A percentile compares a stretch with the other conserved stretches of the same genome.
Evolutionary conservation across 768 basidiomycete genomes (phyloP).

Genomic region (Leccinum variicolor): DNA sequence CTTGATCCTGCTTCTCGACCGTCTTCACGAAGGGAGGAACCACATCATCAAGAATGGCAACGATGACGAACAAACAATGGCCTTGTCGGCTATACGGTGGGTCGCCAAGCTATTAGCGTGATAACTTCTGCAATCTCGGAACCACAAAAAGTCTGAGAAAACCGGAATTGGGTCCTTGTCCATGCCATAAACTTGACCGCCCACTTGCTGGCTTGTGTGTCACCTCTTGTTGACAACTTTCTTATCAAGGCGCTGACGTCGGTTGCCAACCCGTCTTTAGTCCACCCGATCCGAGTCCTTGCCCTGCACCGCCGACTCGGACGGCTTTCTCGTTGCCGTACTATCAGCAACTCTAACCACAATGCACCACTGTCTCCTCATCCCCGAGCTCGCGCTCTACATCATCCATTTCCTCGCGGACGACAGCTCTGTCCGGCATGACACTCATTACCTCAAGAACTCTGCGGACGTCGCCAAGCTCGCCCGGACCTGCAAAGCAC

Average conservation of each 20-base stretch:
- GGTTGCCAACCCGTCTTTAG: not conserved
- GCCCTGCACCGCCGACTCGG: not conserved
- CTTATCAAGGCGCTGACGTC: not conserved
- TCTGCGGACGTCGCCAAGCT: slow-evolving; percentile 24
- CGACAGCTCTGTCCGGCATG: slow-evolving; percentile 14
- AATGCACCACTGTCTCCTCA: slow-evolving; percentile 30
- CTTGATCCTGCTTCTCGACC: not conserved
- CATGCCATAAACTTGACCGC: not conserved
- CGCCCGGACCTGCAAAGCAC: slow-evolving; percentile 27
- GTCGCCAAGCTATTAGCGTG: not conserved
- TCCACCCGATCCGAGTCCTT: not conserved
- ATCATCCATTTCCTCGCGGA: slow-evolving; percentile 26
- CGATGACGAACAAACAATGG: not conserved
- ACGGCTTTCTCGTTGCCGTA: not conserved
- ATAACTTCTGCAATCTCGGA: not conserved
- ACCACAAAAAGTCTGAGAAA: slow-evolving; percentile 14
- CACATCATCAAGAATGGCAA: not conserved
- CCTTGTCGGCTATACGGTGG: not conserved
- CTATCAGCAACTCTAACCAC: not conserved
- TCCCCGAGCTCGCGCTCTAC: slow-evolving; percentile 23
- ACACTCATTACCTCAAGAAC: slow-evolving; percentile 19
- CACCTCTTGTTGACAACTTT: not conserved
- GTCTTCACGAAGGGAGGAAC: not conserved
- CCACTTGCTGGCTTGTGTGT: not conserved
- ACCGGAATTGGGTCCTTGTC: slow-evolving; percentile 1